Evolutionary conservation across 257 asterid genomes (phyloP), one percentile per base, ranked within the genome.

Genomic region (Nicotiana undulata): DNA sequence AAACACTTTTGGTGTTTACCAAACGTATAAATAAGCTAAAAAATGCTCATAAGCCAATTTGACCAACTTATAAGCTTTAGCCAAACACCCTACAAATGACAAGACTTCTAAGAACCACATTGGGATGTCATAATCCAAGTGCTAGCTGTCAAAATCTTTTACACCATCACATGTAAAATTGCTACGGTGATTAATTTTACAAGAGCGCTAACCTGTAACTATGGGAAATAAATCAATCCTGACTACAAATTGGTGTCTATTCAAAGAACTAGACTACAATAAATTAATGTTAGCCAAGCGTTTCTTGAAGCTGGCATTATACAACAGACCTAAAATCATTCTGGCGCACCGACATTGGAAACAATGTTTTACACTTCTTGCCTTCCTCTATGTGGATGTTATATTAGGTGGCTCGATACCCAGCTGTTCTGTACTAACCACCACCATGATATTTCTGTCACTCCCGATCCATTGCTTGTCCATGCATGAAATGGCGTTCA

Each of bases 401-500:
- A 59, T 44, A 72, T 72, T 16, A 58, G 59, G 70, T 22, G 82
- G 13, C 67, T 40, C 65, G 53, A 63, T 65, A 17, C 81, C 72
- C 51, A 46, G 64, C 82, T 66, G 72, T n/a, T 59, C 34, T 63
- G 55, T 76, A 77, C 75, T 49, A 59, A 34, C 77, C 59, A 61
- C 52, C 81, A 58, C 37, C 17, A 20, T 55, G 65, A 17, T 52
- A 61, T 81, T n/a, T 76, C 76, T 26, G 76, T 89, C 82, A 90
- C 87, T 91, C 92, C 87, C 89, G 70, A 74, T 85, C 89, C 94
- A 92, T 81, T 72, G 91, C 86, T 86, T 90, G 93, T 49, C 92
- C 92, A 26, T 91, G 93, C 85, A 89, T 72, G 91, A 86, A 94
- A 34, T 82, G 97, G 10, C 90, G 92, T 82, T 89, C 98, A 65